Conservation (phyloP, 2,329 filamentous ascomycete species). For the Verticillium klebahnii region DNA sequence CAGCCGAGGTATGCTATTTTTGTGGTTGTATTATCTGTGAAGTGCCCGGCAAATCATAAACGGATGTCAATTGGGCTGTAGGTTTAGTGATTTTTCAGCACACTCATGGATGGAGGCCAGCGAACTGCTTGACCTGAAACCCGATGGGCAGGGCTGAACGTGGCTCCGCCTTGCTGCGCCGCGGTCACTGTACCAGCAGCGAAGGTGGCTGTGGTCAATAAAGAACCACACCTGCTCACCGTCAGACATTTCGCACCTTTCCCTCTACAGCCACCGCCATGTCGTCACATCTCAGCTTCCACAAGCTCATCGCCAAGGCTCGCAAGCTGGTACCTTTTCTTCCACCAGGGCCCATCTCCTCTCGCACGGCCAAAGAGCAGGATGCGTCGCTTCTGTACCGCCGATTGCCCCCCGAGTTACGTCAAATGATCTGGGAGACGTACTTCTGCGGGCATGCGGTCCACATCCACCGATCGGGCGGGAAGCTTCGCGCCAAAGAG, state of each 20-base stretch:
- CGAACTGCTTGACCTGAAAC: too few relatives aligned
- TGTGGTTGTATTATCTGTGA: too few relatives aligned
- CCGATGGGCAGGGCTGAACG: too few relatives aligned
- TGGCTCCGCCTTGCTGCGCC: too few relatives aligned
- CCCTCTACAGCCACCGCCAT: not conserved
- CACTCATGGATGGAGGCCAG: too few relatives aligned
- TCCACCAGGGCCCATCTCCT: slow-evolving; percentile 12
- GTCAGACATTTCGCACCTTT: not conserved
- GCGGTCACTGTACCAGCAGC: too few relatives aligned
- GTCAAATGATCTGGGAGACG: slow-evolving; percentile 12
- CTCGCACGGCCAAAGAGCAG: slow-evolving; percentile 9
- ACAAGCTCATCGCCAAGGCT: slow-evolving; percentile 7
- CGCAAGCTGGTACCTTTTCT: slow-evolving; percentile 11
- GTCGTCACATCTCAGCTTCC: slow-evolving; percentile 6
- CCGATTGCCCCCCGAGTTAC: slow-evolving; percentile 10
- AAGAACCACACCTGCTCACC: too few relatives aligned
- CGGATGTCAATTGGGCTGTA: too few relatives aligned
- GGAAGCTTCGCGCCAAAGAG: slow-evolving; percentile 8
- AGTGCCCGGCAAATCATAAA: too few relatives aligned
- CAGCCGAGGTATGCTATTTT: too few relatives aligned
- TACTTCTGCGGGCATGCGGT: slow-evolving; percentile 10
- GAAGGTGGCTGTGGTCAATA: too few relatives aligned
- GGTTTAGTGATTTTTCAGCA: too few relatives aligned
- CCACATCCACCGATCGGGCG: slow-evolving; percentile 5
- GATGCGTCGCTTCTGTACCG: slow-evolving; percentile 8